These are phyloP conservation scores for Rhodamnia argentea DNA, from an alignment of 345 rosid genomes.

Conservation along the genomic window DNA sequence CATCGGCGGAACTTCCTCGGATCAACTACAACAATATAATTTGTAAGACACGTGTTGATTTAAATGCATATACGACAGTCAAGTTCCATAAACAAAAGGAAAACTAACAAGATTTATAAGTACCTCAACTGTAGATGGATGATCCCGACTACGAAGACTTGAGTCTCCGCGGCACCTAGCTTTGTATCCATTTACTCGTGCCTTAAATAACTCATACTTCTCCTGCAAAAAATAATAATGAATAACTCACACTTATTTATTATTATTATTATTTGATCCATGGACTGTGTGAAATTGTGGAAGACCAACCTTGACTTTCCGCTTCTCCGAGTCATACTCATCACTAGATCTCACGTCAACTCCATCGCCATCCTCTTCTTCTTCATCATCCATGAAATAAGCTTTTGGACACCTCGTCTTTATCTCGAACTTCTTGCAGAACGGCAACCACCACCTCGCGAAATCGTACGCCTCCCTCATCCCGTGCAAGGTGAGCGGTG, in stretches of 20 bases:
- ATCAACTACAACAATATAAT: neutral
- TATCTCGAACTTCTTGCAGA: constrained; percentile 22
- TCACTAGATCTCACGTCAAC: neutral
- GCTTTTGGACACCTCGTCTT: constrained; percentile 18
- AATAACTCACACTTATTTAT: no score
- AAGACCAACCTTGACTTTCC: neutral
- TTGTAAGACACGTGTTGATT: neutral
- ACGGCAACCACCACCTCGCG: constrained; percentile 39
- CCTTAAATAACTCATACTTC: constrained; percentile 18
- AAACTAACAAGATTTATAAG: neutral
- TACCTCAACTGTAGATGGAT: constrained; percentile 18
- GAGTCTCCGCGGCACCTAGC: neutral
- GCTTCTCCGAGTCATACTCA: neutral
- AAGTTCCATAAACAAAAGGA: neutral
- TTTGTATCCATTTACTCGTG: neutral
- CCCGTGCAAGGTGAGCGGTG: constrained; percentile 20
- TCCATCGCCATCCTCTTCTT: neutral
- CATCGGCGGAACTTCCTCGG: neutral
- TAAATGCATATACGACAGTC: no score
- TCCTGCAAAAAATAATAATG: neutral
- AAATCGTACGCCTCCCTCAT: constrained; percentile 27
- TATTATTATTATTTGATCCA: neutral
- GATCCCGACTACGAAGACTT: constrained; percentile 1
- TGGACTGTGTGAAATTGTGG: neutral
- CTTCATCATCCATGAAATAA: constrained; percentile 8